Percentiles rank a stretch among this genome's conserved stretches.
Evolutionary conservation across 192 early-diverging fungal genomes (phyloP).

Genomic region (Podila clonocystis): DNA sequence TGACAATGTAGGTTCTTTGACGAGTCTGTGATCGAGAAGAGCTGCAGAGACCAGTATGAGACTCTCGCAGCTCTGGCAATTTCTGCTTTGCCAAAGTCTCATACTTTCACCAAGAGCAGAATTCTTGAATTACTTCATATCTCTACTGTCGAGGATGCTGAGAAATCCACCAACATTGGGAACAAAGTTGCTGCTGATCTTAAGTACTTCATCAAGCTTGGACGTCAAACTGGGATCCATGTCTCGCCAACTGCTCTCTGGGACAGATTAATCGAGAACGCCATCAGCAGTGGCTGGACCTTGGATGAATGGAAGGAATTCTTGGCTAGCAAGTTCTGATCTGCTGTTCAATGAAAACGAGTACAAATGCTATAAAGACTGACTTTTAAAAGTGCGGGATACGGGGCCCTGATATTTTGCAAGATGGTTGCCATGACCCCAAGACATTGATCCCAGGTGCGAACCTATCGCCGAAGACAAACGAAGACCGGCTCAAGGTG

Average conservation of each 20-base stretch:
- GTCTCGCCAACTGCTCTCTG: constrained; percentile 79
- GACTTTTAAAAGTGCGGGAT: too few species aligned
- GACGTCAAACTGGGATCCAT: constrained; percentile 79
- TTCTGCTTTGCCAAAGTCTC: background rate
- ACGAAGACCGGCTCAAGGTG: too few species aligned
- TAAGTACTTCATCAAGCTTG: constrained; percentile 73
- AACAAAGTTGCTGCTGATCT: constrained; percentile 76
- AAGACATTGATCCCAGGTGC: too few species aligned
- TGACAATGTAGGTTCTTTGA: constrained; percentile 63
- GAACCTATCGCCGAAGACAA: too few species aligned
- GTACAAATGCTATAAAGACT: too few species aligned
- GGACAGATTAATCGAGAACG: constrained; percentile 72
- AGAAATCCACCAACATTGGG: constrained; percentile 64
- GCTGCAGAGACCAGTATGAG: constrained; percentile 63
- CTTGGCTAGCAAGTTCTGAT: constrained; percentile 49
- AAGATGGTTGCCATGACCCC: too few species aligned
- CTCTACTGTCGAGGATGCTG: constrained; percentile 36
- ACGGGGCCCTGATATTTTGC: too few species aligned
- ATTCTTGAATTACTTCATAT: constrained; percentile 60
- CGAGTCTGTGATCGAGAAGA: constrained; percentile 65
- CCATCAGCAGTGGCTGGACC: constrained; percentile 75
- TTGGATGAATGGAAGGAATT: constrained; percentile 73
- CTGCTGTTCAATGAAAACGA: too few species aligned
- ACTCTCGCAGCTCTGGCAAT: constrained; percentile 60
- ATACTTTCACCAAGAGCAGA: constrained; percentile 16